Percentiles rank a stretch among this genome's conserved stretches.
phyloP scores from a whole-genome alignment of 2,329 filamentous ascomycete species.

The Diaporthe destruens region DNA sequence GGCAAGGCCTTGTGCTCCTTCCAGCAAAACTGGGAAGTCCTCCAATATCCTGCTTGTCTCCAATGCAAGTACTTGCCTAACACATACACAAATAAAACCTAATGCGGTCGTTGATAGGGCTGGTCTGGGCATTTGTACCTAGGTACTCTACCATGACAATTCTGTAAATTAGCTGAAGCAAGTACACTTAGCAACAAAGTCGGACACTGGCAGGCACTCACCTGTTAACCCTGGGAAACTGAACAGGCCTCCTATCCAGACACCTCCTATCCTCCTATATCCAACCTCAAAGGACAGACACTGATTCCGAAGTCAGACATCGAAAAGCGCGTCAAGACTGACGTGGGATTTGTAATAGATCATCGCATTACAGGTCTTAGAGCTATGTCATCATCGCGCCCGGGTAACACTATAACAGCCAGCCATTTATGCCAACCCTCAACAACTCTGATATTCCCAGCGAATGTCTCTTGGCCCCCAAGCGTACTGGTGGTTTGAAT shows the following conservation, averaged over 20 bases:
- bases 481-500: slow-evolving; percentile 6
- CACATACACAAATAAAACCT: too few species aligned
- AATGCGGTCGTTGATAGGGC: neutral
- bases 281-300: neutral
- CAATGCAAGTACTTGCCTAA: neutral
- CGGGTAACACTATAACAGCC: neutral
- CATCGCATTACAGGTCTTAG: neutral
- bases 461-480: slow-evolving; percentile 5
- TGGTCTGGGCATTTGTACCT: neutral
- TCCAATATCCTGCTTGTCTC: neutral
- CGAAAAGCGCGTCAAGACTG: neutral
- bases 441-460: slow-evolving; percentile 15
- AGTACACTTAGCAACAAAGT: too few species aligned
- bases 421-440: neutral
- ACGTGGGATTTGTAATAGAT: neutral
- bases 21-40: neutral
- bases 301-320: neutral
- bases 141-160: neutral
- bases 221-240: neutral
- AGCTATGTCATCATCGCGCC: neutral
- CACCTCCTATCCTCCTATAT: too few species aligned
- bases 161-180: neutral
- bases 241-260: too few species aligned
- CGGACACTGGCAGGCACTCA: neutral
- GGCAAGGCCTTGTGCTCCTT: neutral